Evolutionary conservation across 2,329 filamentous ascomycete species (phyloP).

Genomic region (Diatrype stigma): DNA sequence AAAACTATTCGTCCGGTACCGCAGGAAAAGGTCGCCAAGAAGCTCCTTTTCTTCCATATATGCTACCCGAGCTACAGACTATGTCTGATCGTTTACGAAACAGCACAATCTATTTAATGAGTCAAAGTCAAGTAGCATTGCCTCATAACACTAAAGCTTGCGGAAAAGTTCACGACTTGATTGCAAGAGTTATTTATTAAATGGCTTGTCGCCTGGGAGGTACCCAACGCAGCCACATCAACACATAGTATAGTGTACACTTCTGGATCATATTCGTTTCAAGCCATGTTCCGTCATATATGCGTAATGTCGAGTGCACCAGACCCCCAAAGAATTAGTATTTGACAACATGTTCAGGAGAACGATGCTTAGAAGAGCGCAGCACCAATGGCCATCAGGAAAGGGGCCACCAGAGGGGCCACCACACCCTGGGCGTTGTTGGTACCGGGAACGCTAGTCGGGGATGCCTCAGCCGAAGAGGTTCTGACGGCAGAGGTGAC

Average conservation of each 20-base stretch:
- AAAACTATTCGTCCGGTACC: no score
- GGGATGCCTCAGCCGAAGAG: conserved; percentile 8
- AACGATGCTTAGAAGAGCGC: conserved; percentile 18
- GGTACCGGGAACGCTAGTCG: conserved; percentile 19
- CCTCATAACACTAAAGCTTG: no score
- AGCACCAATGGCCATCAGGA: conserved; percentile 20
- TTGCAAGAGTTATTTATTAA: no score
- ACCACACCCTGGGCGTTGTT: conserved; percentile 22
- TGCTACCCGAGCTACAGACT: no score
- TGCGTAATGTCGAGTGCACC: background rate
- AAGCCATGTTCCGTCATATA: background rate
- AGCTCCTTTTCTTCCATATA: no score
- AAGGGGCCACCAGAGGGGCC: conserved; percentile 23
- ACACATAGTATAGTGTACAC: background rate
- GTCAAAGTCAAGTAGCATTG: no score
- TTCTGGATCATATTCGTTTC: background rate
- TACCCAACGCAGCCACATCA: background rate
- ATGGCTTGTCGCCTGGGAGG: no score
- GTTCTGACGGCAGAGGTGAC: conserved; percentile 2
- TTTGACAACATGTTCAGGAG: background rate
- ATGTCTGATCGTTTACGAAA: no score
- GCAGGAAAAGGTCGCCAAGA: no score
- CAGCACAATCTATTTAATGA: no score
- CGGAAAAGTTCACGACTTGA: no score
- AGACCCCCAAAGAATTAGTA: background rate